A percentile compares a stretch with the other conserved stretches of the same genome.
These are phyloP conservation scores for Phytopythium delawarense DNA, from an alignment of 352 stramenopile genomes.

Conservation along the genomic window DNA sequence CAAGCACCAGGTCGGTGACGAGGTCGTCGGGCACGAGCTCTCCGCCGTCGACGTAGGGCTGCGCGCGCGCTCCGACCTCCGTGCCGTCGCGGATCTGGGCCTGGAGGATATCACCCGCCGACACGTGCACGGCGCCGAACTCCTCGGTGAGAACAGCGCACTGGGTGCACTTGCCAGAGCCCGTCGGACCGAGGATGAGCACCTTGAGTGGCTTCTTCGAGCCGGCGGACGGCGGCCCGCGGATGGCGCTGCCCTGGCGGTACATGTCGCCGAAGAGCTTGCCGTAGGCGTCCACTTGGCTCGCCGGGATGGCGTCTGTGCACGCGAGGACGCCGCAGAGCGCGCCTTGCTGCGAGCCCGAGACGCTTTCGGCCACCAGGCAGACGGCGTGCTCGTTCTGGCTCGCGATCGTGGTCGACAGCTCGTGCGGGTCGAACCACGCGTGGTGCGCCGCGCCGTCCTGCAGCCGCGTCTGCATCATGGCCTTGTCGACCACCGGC, in stretches of 20 bases:
- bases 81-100: constrained; percentile 72
- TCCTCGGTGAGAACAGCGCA: constrained; percentile 85
- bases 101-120: constrained; percentile 91
- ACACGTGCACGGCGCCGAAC: constrained; percentile 91
- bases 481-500: constrained; percentile 23
- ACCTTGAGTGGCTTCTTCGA: constrained; percentile 47
- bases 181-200: constrained; percentile 90
- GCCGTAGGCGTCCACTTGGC: constrained; percentile 44
- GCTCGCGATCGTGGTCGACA: constrained; percentile 24
- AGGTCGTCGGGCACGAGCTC: constrained; percentile 91
- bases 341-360: constrained; percentile 9
- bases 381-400: constrained; percentile 55
- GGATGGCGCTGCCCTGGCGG: constrained; percentile 12
- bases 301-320: constrained; percentile 36
- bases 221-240: constrained; percentile 4
- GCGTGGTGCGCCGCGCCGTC: constrained; percentile 28
- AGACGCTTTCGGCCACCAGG: constrained; percentile 42
- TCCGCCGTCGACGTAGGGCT: constrained; percentile 83
- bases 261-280: constrained; percentile 66
- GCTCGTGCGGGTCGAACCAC: constrained; percentile 39
- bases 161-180: constrained; percentile 94
- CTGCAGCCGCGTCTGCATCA: constrained; percentile 25
- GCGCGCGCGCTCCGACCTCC: constrained; percentile 60
- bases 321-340: constrained; percentile 41
- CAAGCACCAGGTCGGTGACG: constrained; percentile 86